Conservation (phyloP, 306 rosid genomes). For the Vigna unguiculata region DNA sequence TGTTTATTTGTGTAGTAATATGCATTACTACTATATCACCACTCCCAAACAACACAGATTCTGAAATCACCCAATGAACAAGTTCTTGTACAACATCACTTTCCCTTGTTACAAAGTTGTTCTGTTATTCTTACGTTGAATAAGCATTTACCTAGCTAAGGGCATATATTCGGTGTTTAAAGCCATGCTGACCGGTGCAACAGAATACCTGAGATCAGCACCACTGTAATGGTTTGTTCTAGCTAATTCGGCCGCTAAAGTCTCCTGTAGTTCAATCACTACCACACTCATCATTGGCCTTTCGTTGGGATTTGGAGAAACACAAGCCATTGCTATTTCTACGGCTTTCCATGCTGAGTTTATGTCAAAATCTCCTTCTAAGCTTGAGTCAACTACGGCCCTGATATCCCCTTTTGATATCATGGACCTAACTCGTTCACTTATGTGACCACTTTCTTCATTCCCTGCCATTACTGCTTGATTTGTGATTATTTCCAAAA, state of each 20-base stretch:
- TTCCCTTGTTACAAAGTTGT: not conserved
- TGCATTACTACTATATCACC: not conserved
- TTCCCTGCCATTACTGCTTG: conserved; percentile 34
- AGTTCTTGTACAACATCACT: not conserved
- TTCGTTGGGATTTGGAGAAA: conserved; percentile 10
- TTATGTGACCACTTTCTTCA: conserved; percentile 42
- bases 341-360: conserved; percentile 56
- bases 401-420: conserved; percentile 47
- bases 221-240: not conserved
- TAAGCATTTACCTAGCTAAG: conserved; percentile 8
- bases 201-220: not conserved
- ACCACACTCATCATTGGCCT: conserved; percentile 57
- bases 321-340: conserved; percentile 58
- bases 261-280: conserved; percentile 48
- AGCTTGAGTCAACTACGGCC: conserved; percentile 48
- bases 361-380: conserved; percentile 37
- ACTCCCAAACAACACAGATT: not conserved
- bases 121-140: not conserved
- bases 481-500: conserved; percentile 62
- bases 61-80: not conserved
- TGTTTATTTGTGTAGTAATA: not conserved
- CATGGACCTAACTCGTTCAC: conserved; percentile 49
- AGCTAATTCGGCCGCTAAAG: conserved; percentile 40
- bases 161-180: not conserved
- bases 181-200: not conserved